Conservation (phyloP, 352 stramenopile genomes). For the Phytopythium aichiense region DNA sequence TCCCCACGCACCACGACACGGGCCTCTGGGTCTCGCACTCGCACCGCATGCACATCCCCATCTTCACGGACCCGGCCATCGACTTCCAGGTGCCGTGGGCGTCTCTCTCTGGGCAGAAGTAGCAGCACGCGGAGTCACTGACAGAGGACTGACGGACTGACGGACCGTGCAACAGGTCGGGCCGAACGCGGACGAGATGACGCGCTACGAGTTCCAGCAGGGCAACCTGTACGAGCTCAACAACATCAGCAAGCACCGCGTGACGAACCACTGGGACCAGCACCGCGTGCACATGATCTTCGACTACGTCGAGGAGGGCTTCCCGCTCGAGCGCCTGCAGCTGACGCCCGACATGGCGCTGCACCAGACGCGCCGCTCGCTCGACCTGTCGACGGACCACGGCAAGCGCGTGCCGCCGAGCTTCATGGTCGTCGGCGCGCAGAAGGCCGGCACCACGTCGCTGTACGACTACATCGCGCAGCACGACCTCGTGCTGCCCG, state of each 20-base stretch:
- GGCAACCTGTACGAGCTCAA: slow-evolving; percentile 98
- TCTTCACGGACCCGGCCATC: slow-evolving; percentile 85
- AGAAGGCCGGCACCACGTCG: slow-evolving; percentile 96
- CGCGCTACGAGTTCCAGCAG: slow-evolving; percentile 90
- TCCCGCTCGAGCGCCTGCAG: slow-evolving; percentile 54
- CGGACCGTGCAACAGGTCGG: slow-evolving; percentile 52
- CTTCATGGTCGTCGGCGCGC: slow-evolving; percentile 94
- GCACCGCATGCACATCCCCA: slow-evolving; percentile 96
- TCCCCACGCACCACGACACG: slow-evolving; percentile 97
- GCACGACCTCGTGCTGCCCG: slow-evolving; percentile 92
- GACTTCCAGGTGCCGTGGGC: slow-evolving; percentile 50
- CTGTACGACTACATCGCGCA: slow-evolving; percentile 98
- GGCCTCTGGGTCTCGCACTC: slow-evolving; percentile 95
- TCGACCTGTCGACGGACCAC: slow-evolving; percentile 89
- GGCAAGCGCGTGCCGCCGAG: slow-evolving; percentile 78
- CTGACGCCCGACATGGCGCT: slow-evolving; percentile 89
- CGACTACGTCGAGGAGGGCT: slow-evolving; percentile 94
- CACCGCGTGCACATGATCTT: slow-evolving; percentile 97
- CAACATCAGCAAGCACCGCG: slow-evolving; percentile 96
- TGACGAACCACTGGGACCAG: slow-evolving; percentile 91
- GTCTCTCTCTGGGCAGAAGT: not conserved
- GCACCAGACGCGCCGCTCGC: slow-evolving; percentile 94
- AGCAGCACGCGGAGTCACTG: not conserved
- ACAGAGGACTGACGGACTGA: not conserved
- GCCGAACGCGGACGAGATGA: slow-evolving; percentile 75